Conservation (phyloP, 768 basidiomycete species). For the Russula dissimulans region DNA sequence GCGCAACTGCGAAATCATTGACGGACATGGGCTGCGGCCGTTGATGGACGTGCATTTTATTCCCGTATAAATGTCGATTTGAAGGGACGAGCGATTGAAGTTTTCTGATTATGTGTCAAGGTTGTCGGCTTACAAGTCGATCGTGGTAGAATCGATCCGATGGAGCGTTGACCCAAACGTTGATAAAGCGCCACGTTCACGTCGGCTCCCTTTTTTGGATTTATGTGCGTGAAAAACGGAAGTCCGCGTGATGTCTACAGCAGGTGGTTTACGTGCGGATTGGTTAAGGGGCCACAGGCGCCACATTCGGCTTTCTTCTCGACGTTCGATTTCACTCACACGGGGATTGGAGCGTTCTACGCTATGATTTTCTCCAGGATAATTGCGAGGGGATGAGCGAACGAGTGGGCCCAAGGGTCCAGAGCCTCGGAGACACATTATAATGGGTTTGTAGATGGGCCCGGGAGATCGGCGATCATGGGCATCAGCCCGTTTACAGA, state of each 20-base stretch:
- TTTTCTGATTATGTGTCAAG: not conserved
- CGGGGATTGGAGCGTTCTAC: too few species aligned
- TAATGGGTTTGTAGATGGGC: not conserved
- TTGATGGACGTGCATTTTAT: not conserved
- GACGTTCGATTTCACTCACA: not conserved
- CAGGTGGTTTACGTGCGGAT: constrained; percentile 19
- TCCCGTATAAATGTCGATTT: too few species aligned
- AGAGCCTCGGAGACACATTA: not conserved
- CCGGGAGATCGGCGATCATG: constrained; percentile 13
- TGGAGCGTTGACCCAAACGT: not conserved
- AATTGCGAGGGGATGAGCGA: not conserved
- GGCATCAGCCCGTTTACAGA: not conserved
- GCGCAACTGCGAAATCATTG: not conserved
- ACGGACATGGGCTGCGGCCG: not conserved
- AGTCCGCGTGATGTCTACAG: constrained; percentile 12
- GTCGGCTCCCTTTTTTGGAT: constrained; percentile 10
- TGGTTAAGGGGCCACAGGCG: constrained; percentile 6
- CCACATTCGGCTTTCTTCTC: not conserved
- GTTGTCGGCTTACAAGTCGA: not conserved
- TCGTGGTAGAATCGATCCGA: constrained; percentile 13
- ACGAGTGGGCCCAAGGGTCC: not conserved
- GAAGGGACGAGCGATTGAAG: too few species aligned
- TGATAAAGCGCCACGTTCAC: constrained; percentile 14
- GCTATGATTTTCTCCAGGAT: too few species aligned
- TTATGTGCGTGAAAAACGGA: constrained; percentile 10